Evolutionary conservation across 768 basidiomycete species (phyloP), one percentile per base, ranked within the genome.

Genomic region (Panaeolus papilionaceus): DNA sequence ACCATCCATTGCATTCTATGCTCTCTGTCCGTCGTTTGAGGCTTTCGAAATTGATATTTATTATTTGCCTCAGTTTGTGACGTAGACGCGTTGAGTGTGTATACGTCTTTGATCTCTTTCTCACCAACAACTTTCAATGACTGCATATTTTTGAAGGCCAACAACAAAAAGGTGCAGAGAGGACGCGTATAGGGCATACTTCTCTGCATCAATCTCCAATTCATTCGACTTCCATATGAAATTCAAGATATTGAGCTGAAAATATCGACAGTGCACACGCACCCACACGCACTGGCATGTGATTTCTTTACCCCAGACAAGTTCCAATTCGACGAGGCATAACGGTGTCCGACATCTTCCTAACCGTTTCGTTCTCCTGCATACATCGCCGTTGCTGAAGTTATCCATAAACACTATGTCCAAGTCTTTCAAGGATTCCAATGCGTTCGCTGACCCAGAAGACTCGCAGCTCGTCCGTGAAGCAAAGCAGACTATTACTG

Each of bases 381-480:
- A 26, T 18, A 49, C 18, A 45, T 23, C 47, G 20, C 11, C 20
- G 47, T 20, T 23, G 47, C 20, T 49, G 11, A 49, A 23, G 26
- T 12, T 12, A 65, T 38, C 58, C 61, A 67, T 42, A 58, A 26
- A 12, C 28, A 28, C 64, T 64, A 82, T 81, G 80, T 73, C 79
- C 28, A 28, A 28, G 58, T 78, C 76, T 58, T 80, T 88, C 77
- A 79, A 78, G 67, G 78, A 79, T 64, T 79, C 82, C 33, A 79
- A 83, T 68, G 80, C 86, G 23, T 92, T 90, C 73, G 80, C 84
- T 47, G 95, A 96, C 75, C 79, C 88, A 1, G 92, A 95, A 75
- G 97, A 99, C 76, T 87, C 95, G 0, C 83, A 89, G 58, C 79
- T 95, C 65, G 94, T 99, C 65, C 87, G 82, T 4, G 87, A 94